Base-by-base conservation (phyloP, 1,284 basidiomycete species). In the Apiotrichum siamense region DNA sequence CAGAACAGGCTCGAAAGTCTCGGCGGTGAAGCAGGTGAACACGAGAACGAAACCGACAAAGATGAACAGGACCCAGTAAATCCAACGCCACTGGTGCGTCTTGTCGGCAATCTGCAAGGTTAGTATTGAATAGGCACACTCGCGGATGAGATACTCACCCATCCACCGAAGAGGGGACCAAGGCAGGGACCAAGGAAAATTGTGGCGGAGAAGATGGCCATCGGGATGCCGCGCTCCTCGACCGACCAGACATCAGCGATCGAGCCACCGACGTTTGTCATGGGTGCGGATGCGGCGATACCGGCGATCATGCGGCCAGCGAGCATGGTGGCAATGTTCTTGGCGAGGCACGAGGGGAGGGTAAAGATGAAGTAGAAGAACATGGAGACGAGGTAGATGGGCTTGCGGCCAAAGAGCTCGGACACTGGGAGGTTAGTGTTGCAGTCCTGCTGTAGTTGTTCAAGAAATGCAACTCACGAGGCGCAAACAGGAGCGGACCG, bases 241-340 rank as follows among this genome's bases (percentile, higher is more conserved):
- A 69, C 65, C 23, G 67, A 64, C 73, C 74, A 77, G 33, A 77
- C 57, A 49, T 78, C 76, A 17, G 73, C 67, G 45, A 79, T 75
- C 7, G 73, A 68, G 41, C 76, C 75, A 31, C 76, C 76, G 7
- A 75, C 73, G 53, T 76, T 76, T 45, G 75, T 75, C 60, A 79
- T 72, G 0, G 76, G 75, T 0, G 75, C 72, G 1, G 75, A 73
- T n/a, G 68, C 72, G 32, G 70, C 72, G 24, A 72, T 65, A 42
- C 77, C 77, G 0, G 76, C 73, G 39, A 78, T 63, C 63, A 65
- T 63, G 66, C 77, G 74, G 52, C 75, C 75, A 38, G 75, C 72
- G 37, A 78, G 66, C 60, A 77, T 67, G 20, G 75, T 70, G 10
- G 62, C 76, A 26, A 75, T 70, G 62, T 76, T 77, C 24, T 69